Conservation (phyloP, 345 rosid species). For the Brassica nigra region DNA sequence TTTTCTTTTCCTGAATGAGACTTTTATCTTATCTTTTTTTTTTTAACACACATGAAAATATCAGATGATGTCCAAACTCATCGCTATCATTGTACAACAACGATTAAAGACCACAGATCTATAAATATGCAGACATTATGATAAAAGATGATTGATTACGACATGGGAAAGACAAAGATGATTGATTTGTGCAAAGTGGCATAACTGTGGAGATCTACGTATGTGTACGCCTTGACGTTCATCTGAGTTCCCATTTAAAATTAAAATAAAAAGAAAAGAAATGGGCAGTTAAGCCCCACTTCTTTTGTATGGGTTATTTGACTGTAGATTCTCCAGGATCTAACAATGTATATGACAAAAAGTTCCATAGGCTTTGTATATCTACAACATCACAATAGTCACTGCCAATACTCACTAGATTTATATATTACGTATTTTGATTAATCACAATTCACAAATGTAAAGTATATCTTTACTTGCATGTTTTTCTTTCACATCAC, state of each 20-base stretch:
- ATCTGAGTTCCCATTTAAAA: slow-evolving; percentile 21
- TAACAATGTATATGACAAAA: background rate
- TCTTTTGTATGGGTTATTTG: background rate
- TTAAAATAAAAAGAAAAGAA: background rate
- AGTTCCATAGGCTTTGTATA: background rate
- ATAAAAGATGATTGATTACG: slow-evolving; percentile 32
- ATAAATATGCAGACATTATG: background rate
- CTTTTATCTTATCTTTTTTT: background rate
- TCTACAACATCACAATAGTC: background rate
- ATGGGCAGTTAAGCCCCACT: slow-evolving; percentile 11
- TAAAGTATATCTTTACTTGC: background rate
- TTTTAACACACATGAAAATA: background rate
- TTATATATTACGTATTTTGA: background rate
- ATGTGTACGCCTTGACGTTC: slow-evolving; percentile 23
- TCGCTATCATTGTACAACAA: slow-evolving; percentile 12
- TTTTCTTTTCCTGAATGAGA: slow-evolving; percentile 12
- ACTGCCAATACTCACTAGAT: background rate
- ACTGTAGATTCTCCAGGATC: slow-evolving; percentile 10
- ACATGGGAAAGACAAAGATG: slow-evolving; percentile 17
- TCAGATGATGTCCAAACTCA: background rate
- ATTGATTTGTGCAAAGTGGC: slow-evolving; percentile 18
- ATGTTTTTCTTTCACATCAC: too few relatives aligned
- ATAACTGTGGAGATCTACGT: background rate
- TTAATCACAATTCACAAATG: background rate
- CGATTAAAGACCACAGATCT: slow-evolving; percentile 10